Conservation (phyloP, 129 eudicot genomes). For the Silybum marianum region DNA sequence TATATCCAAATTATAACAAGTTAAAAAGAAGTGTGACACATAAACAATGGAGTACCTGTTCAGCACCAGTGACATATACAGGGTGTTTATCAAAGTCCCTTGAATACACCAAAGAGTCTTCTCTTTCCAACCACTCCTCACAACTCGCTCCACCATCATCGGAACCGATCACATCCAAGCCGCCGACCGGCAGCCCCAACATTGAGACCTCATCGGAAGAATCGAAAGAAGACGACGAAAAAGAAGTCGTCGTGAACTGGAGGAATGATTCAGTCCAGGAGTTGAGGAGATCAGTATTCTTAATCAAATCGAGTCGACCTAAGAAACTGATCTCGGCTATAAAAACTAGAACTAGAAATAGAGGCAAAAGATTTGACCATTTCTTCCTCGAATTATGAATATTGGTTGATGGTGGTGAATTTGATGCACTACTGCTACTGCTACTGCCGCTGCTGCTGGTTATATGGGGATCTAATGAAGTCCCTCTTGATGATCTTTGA, state of each 20-base stretch:
- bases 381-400: conserved; percentile 39
- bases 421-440: conserved; percentile 15
- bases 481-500: conserved; percentile 30
- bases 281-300: conserved; percentile 58
- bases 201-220: conserved; percentile 21
- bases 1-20: not conserved
- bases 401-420: conserved; percentile 13
- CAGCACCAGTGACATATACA: conserved; percentile 54
- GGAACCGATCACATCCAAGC: conserved; percentile 23
- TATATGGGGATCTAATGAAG: conserved; percentile 7
- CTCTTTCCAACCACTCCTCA: conserved; percentile 79
- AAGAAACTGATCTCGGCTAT: conserved; percentile 72
- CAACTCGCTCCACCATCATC: conserved; percentile 44
- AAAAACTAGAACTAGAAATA: conserved; percentile 66
- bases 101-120: conserved; percentile 62
- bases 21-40: not conserved
- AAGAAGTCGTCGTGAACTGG: conserved; percentile 46
- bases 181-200: conserved; percentile 15
- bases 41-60: conserved; percentile 50
- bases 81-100: conserved; percentile 79
- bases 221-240: conserved; percentile 25
- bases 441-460: conserved; percentile 13
- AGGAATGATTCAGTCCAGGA: conserved; percentile 80
- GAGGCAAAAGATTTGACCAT: conserved; percentile 60
- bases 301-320: conserved; percentile 69